Base-by-base conservation (phyloP, 345 rosid species). In the Populus euphratica region DNA sequence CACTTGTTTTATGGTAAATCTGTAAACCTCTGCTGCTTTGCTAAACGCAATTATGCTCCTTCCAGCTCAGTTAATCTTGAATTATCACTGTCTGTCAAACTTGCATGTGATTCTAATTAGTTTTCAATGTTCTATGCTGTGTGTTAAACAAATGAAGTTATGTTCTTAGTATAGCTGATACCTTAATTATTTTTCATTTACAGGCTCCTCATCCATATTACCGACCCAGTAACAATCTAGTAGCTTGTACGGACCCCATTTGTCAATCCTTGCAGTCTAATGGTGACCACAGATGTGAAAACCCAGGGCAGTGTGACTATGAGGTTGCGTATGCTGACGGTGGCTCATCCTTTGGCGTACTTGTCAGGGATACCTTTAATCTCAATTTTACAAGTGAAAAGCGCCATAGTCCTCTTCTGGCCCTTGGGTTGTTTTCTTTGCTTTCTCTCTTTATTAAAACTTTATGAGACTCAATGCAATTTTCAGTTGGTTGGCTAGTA, bases 201-300 rank as follows among this genome's bases (percentile, higher is more conserved):
- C 84, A 93, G 99, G 91, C 97, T 0, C 98, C 98, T 82, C 97
- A 92, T 83, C 95, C 99, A 6, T 88, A 84, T n/a, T 92, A 94
- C 78, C 81, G 71, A 80, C 99, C 99, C 61, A 86, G 63, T 81
- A 82, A 71, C 56, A 90, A 94, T 79, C 88, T 94, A 5, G 95
- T 91, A 73, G 69, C 79, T 47, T 89, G 97, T 74, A 80, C 59
- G 75, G 98, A 96, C 77, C 98, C 94, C 21, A 59, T 96, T 31
- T 96, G 99, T 69, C 87, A 80, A 35, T 92, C 99, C 16, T 72
- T 96, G 86, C 93, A 88, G 74, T 59, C 85, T 23, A 83, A 86
- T 38, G 86, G 84, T 8, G 86, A 86, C 29, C 89, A 88, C 77
- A 86, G 59, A 76, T 87, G 90, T 79, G 89, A 89, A 69, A 50